Percentiles rank a stretch among this genome's conserved stretches.
Conservation (phyloP, 2,329 filamentous ascomycete genomes). For the Aureobasidium musti region DNA sequence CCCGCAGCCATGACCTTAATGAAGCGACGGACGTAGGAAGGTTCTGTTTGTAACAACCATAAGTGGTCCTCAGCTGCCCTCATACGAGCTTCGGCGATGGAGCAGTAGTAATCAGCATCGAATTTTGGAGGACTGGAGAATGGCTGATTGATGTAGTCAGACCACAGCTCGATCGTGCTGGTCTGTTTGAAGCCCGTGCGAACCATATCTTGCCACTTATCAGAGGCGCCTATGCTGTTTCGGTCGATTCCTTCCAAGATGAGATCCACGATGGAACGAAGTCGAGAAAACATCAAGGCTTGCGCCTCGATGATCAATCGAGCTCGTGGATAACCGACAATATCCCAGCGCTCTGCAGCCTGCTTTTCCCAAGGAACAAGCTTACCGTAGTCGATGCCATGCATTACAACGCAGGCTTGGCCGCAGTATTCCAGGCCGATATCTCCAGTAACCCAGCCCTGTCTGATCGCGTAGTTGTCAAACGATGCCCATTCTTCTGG, state of each 20-base stretch:
- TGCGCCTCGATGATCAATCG: constrained; percentile 35
- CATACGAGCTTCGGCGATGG: constrained; percentile 29
- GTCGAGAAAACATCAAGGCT: constrained; percentile 30
- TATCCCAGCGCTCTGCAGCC: constrained; percentile 32
- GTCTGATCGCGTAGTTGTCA: background rate
- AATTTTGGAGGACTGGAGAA: constrained; percentile 33
- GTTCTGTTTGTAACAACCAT: constrained; percentile 36
- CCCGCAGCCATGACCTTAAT: background rate
- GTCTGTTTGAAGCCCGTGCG: background rate
- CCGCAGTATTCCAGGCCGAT: background rate
- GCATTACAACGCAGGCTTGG: constrained; percentile 28
- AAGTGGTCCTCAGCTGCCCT: constrained; percentile 35
- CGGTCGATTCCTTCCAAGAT: constrained; percentile 12
- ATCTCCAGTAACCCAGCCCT: background rate
- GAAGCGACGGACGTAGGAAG: constrained; percentile 18
- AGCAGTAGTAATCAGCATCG: constrained; percentile 31
- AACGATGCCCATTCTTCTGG: background rate
- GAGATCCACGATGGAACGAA: constrained; percentile 29
- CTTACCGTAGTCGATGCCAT: constrained; percentile 29
- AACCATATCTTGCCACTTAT: background rate
- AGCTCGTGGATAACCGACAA: constrained; percentile 35
- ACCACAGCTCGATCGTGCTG: background rate
- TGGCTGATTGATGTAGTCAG: constrained; percentile 15
- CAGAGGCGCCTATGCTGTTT: background rate
- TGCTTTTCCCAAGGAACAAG: constrained; percentile 32